Evolutionary conservation across 768 basidiomycete genomes (phyloP), one percentile per base, ranked within the genome.

Genomic region (Boletus pseudopeckii): DNA sequence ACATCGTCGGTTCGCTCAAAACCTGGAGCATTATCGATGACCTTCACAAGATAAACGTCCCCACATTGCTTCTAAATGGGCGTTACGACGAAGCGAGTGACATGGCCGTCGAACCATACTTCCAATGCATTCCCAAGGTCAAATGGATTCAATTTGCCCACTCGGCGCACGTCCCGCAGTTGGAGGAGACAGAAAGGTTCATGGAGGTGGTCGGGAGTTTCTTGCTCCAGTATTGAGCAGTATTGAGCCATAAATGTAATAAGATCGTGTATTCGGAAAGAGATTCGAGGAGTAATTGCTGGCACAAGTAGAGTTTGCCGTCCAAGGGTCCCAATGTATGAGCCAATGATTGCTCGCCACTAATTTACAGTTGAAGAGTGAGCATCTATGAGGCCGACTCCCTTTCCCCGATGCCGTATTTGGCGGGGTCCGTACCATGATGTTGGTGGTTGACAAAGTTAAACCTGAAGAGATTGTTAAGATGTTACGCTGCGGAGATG

Each of bases 401-500:
- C 48, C 65, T 63, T 45, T 58, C 57, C 61, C 64, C 71, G 42
- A 76, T 76, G 24, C 75, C 77, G 58, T 96, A 97, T 71, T 92
- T 94, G 53, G 85, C 81, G 18, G 88, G 80, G 63, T 95, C 89
- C 9, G 85, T 84, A 3, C 93, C 93, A 66, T 96, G 94, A 67
- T 83, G 74, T 40, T 84, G 85, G 70, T 97, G 94, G 70, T 95
- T 88, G 62, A 95, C 94, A 45, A 98, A 76, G 76, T 98, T 98
- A 74, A 98, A 83, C 94, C 93, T 96, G 64, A 8, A n/a, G 28
- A 47, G 39, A 24, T 3, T 2, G 39, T 69, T 40, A 66, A 50
- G 36, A 46, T 3, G 41, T 34, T 36, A n/a, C 18, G 41, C 14
- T 6, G 30, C 9, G 1, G 42, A 40, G 24, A 53, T 59, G 24